These are phyloP conservation scores for Bipolaris victoriae DNA, from an alignment of 2,329 filamentous ascomycete genomes.

Conservation along the genomic window DNA sequence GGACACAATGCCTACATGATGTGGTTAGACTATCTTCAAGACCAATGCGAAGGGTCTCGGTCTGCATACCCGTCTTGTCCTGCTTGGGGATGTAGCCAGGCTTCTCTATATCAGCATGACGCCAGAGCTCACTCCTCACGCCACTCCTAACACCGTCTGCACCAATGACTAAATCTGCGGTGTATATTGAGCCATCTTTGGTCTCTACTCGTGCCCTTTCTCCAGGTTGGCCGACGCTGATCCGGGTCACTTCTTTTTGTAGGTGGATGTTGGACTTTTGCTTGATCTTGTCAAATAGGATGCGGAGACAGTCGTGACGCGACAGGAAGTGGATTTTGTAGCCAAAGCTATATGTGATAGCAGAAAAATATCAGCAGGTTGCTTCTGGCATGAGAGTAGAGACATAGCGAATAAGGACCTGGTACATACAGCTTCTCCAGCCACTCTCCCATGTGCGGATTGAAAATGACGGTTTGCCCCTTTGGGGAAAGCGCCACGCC, in stretches of 20 bases:
- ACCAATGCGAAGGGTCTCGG: background rate
- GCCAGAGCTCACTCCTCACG: background rate
- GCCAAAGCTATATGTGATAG: background rate
- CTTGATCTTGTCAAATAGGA: background rate
- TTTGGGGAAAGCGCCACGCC: slow-evolving; percentile 1
- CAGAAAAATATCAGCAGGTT: background rate
- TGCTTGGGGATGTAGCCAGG: background rate
- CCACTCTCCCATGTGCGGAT: slow-evolving; percentile 7
- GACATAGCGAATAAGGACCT: background rate
- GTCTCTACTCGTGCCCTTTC: background rate
- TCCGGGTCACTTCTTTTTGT: background rate
- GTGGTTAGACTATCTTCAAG: background rate
- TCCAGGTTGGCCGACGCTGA: background rate
- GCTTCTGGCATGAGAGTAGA: background rate
- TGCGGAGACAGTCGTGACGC: background rate
- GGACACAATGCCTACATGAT: background rate
- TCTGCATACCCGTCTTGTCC: background rate
- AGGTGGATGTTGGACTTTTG: background rate
- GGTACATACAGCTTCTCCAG: slow-evolving; percentile 2
- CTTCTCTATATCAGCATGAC: background rate
- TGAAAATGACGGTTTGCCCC: slow-evolving; percentile 2
- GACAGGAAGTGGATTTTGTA: background rate
- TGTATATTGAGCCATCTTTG: background rate
- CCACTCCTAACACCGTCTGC: background rate
- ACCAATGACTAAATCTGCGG: background rate